phyloP scores from a whole-genome alignment of 2,329 filamentous ascomycete genomes.

The Teratosphaeria nubilosa region DNA sequence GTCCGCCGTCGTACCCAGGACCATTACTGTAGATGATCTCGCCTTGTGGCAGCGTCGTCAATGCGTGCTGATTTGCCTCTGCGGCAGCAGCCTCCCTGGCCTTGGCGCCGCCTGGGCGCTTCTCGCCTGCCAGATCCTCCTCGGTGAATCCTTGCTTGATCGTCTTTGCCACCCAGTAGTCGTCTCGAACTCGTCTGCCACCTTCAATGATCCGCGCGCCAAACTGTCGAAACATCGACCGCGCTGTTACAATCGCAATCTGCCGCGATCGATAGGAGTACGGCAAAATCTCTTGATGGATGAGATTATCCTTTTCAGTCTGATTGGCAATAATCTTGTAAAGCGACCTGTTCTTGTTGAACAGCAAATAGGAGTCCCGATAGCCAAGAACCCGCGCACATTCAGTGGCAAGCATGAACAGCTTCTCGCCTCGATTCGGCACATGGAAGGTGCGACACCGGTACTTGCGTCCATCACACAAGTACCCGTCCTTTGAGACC shows the following conservation, averaged over 20 bases:
- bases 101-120: constrained; percentile 84
- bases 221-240: constrained; percentile 98
- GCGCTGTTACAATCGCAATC: constrained; percentile 93
- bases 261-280: constrained; percentile 98
- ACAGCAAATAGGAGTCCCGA: constrained; percentile 92
- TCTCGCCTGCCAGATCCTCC: constrained; percentile 89
- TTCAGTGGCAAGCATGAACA: constrained; percentile 98
- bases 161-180: constrained; percentile 98
- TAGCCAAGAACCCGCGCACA: constrained; percentile 90
- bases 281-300: constrained; percentile 85
- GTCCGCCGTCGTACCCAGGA: constrained; percentile 25
- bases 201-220: constrained; percentile 87
- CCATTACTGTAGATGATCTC: constrained; percentile 80
- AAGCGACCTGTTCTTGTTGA: constrained; percentile 95
- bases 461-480: constrained; percentile 76
- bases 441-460: constrained; percentile 89
- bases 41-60: constrained; percentile 57
- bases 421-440: constrained; percentile 78
- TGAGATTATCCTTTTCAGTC: constrained; percentile 90
- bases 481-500: constrained; percentile 71
- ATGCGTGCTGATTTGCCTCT: constrained; percentile 46
- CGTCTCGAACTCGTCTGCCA: constrained; percentile 83
- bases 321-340: constrained; percentile 98
- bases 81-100: constrained; percentile 63
- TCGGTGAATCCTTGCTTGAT: constrained; percentile 97